These are phyloP conservation scores for Thuja plicata DNA, from an alignment of 83 land plant genomes.

Conservation along the genomic window DNA sequence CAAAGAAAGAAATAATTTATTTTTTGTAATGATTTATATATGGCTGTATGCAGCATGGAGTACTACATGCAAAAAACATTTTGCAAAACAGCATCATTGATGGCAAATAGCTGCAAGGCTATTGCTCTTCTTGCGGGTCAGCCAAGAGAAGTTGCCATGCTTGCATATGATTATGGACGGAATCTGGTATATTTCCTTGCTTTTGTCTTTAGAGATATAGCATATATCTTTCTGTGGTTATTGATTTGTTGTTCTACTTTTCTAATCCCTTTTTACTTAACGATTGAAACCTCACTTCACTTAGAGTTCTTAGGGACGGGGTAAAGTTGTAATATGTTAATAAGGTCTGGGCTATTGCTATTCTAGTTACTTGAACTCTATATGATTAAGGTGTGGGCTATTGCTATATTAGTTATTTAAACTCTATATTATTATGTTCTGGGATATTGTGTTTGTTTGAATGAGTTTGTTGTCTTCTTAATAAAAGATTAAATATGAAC, in stretches of 20 bases:
- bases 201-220: not conserved
- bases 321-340: not conserved
- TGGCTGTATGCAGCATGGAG: slow-evolving; percentile 79
- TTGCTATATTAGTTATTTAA: not conserved
- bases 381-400: not conserved
- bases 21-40: slow-evolving; percentile 9
- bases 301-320: not conserved
- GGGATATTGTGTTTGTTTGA: not conserved
- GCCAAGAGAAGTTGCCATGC: slow-evolving; percentile 76
- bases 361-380: not conserved
- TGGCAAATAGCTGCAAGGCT: slow-evolving; percentile 98
- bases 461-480: not conserved
- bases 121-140: slow-evolving; percentile 96
- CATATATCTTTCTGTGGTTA: not conserved
- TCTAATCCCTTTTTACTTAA: not conserved
- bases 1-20: not conserved
- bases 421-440: not conserved
- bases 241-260: not conserved
- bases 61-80: slow-evolving; percentile 95
- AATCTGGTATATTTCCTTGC: slow-evolving; percentile 62
- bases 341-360: not conserved
- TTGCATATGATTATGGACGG: slow-evolving; percentile 94
- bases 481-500: not conserved
- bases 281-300: not conserved
- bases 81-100: slow-evolving; percentile 95